Conservation (phyloP, 192 early-diverging fungal species). For the Mortierella hygrophila region DNA sequence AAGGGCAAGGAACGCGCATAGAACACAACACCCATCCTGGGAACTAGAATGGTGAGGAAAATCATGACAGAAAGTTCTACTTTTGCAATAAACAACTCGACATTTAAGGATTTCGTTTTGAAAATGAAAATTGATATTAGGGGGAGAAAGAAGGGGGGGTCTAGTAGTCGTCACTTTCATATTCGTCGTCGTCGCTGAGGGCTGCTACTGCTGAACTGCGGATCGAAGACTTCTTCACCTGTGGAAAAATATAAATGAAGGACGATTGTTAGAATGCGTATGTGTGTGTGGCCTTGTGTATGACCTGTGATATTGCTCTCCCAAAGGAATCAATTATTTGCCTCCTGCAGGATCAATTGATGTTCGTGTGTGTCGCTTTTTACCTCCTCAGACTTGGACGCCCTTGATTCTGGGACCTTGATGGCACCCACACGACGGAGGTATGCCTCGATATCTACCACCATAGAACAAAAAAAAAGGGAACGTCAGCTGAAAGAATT, state of each 20-base stretch:
- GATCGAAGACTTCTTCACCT: conserved; percentile 63
- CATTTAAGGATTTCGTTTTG: neutral
- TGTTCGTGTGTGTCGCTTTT: neutral
- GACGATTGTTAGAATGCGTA: neutral
- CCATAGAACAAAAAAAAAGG: neutral
- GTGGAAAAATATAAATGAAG: neutral
- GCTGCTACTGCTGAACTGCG: conserved; percentile 67
- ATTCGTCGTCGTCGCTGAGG: conserved; percentile 69
- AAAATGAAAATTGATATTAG: neutral
- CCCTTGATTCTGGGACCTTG: conserved; percentile 44
- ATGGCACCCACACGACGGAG: conserved; percentile 56
- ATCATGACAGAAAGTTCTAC: no score
- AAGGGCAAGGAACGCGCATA: conserved; percentile 51
- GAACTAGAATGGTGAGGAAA: no score
- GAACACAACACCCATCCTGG: neutral
- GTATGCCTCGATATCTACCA: conserved; percentile 54
- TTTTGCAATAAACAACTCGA: neutral
- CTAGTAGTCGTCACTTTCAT: conserved; percentile 60
- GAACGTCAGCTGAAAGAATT: neutral
- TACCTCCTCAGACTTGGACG: conserved; percentile 40
- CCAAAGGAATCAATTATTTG: neutral
- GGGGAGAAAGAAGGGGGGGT: neutral
- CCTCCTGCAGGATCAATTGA: neutral
- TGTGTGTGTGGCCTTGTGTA: no score
- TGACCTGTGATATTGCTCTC: neutral